Conservation (phyloP, 129 eudicot genomes). For the Saussurea involucrata region DNA sequence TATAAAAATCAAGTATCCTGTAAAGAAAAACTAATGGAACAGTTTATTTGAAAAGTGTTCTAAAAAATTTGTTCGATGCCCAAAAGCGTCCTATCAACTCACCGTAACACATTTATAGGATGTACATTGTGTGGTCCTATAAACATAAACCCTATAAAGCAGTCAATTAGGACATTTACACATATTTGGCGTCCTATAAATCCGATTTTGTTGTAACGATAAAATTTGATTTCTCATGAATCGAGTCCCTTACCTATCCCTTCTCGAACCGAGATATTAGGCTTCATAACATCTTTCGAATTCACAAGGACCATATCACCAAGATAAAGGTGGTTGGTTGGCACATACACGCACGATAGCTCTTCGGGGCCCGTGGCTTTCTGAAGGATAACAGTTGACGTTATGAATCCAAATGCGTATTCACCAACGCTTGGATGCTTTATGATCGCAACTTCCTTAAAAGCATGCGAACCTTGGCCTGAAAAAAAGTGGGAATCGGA, state of each 20-base stretch:
- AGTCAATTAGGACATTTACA: background rate
- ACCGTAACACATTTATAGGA: background rate
- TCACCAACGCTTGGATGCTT: constrained; percentile 74
- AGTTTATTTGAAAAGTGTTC: background rate
- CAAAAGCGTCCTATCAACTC: background rate
- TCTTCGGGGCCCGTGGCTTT: constrained; percentile 59
- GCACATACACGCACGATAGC: constrained; percentile 72
- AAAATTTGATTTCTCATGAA: background rate
- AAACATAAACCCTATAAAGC: background rate
- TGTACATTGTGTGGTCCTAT: background rate
- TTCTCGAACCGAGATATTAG: constrained; percentile 79
- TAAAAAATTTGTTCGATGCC: background rate
- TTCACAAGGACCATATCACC: constrained; percentile 71
- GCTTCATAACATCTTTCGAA: constrained; percentile 70
- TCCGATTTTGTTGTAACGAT: background rate
- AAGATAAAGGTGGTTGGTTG: constrained; percentile 83
- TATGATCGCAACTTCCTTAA: constrained; percentile 77
- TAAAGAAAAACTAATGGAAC: background rate
- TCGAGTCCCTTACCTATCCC: constrained; percentile 56
- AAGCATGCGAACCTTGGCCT: constrained; percentile 67
- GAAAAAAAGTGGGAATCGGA: constrained; percentile 3
- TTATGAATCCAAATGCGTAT: constrained; percentile 69
- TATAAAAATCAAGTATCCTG: background rate
- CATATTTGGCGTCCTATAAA: background rate
- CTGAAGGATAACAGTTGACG: constrained; percentile 61